These are phyloP conservation scores for Gracilariopsis chorda DNA, from an alignment of 23 red algal genomes.

Conservation along the genomic window DNA sequence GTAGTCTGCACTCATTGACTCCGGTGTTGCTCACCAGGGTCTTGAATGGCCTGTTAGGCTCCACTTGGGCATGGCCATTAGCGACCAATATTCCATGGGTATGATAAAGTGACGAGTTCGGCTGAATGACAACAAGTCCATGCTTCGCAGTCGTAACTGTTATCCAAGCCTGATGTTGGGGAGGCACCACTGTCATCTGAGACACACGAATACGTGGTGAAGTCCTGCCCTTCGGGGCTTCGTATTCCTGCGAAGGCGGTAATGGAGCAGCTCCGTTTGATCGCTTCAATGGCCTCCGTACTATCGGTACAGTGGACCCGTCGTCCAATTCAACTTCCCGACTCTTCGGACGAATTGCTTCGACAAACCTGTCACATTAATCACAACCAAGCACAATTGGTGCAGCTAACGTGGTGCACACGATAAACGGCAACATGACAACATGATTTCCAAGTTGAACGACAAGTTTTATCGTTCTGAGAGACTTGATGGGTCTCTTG, in stretches of 20 bases:
- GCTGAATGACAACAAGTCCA: not conserved
- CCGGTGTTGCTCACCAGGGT: too few relatives aligned
- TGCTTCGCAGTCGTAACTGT: not conserved
- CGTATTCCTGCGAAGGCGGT: not conserved
- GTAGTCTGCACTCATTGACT: too few relatives aligned
- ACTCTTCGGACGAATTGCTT: not conserved
- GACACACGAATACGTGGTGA: not conserved
- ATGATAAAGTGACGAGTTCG: not conserved
- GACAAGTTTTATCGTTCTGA: not conserved
- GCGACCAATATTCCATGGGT: not conserved
- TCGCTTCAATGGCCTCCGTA: not conserved
- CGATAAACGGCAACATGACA: not conserved
- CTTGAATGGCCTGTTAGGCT: too few relatives aligned
- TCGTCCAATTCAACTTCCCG: not conserved
- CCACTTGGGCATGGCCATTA: not conserved
- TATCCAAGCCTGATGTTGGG: not conserved
- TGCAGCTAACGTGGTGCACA: not conserved
- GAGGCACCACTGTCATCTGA: not conserved
- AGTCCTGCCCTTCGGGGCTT: not conserved
- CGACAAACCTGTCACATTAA: not conserved
- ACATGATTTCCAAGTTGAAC: not conserved
- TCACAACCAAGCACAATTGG: not conserved
- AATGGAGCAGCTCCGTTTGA: not conserved
- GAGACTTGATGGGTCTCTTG: not conserved
- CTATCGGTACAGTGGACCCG: not conserved